Conservation (phyloP, 768 basidiomycete genomes). For the Termitomyces sp. region DNA sequence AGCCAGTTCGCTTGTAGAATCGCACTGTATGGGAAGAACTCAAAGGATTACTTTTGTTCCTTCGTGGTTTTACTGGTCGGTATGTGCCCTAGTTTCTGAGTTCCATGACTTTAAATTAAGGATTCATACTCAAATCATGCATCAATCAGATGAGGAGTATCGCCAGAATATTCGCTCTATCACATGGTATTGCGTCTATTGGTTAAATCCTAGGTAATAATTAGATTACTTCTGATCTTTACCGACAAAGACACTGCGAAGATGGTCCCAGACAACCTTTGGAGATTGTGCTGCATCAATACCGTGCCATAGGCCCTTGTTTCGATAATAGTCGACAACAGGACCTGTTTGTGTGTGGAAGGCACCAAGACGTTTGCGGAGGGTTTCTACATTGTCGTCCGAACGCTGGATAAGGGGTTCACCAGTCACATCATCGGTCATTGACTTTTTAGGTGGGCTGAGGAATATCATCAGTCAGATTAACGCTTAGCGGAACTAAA, state of each 20-base stretch:
- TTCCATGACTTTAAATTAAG: neutral
- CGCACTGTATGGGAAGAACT: neutral
- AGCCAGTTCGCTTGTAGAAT: neutral
- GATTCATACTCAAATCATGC: neutral
- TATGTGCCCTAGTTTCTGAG: neutral
- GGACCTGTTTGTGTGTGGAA: slow-evolving; percentile 95
- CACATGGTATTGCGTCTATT: neutral
- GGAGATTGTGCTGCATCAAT: slow-evolving; percentile 96
- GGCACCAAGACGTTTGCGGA: slow-evolving; percentile 81
- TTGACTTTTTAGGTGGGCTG: slow-evolving; percentile 96
- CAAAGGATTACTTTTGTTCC: neutral
- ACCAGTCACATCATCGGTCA: slow-evolving; percentile 90
- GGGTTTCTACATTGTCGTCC: slow-evolving; percentile 95
- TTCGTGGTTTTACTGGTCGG: neutral
- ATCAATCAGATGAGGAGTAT: neutral
- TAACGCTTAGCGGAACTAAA: neutral
- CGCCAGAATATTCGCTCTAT: neutral
- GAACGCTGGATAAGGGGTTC: slow-evolving; percentile 96
- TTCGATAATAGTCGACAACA: slow-evolving; percentile 94
- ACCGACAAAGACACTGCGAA: slow-evolving; percentile 58
- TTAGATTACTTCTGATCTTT: slow-evolving; percentile 32
- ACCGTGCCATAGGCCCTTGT: slow-evolving; percentile 82
- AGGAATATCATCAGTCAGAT: slow-evolving; percentile 5
- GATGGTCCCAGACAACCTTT: slow-evolving; percentile 83
- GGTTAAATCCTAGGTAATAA: neutral